Conservation (phyloP, 768 basidiomycete genomes). For the Filobasidium floriforme region DNA sequence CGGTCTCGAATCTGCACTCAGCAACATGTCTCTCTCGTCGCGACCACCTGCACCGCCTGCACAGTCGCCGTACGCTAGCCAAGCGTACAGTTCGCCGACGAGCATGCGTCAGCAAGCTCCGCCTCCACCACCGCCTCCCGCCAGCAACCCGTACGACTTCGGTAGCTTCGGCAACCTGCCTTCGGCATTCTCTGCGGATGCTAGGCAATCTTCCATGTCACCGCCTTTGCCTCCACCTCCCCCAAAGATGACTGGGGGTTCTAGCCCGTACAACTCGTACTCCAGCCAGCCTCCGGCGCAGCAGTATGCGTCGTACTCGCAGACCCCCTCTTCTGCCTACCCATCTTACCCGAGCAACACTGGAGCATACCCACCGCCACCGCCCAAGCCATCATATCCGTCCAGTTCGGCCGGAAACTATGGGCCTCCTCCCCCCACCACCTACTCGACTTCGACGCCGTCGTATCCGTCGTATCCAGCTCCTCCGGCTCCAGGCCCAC, state of each 20-base stretch:
- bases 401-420: neutral
- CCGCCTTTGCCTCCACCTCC: conserved; percentile 11
- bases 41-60: conserved; percentile 47
- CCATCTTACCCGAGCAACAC: no score
- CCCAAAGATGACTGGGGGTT: conserved; percentile 21
- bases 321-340: conserved; percentile 4
- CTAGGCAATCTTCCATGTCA: conserved; percentile 17
- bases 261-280: conserved; percentile 7
- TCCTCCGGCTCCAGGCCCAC: conserved; percentile 23
- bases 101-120: conserved; percentile 5
- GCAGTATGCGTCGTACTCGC: conserved; percentile 12
- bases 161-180: conserved; percentile 29
- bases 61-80: conserved; percentile 46
- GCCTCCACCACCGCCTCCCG: conserved; percentile 37
- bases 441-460: neutral
- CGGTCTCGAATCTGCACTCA: conserved; percentile 35
- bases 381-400: neutral
- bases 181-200: conserved; percentile 30
- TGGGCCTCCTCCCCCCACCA: conserved; percentile 2
- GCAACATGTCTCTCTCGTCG: conserved; percentile 17
- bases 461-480: conserved; percentile 7
- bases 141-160: conserved; percentile 38
- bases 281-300: conserved; percentile 12
- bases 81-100: conserved; percentile 34
- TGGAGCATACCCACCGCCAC: conserved; percentile 6